A percentile compares a stretch with the other conserved stretches of the same genome.
Evolutionary conservation across 805 yeast species (phyloP).

Genomic region (Grigorovia jiainica): DNA sequence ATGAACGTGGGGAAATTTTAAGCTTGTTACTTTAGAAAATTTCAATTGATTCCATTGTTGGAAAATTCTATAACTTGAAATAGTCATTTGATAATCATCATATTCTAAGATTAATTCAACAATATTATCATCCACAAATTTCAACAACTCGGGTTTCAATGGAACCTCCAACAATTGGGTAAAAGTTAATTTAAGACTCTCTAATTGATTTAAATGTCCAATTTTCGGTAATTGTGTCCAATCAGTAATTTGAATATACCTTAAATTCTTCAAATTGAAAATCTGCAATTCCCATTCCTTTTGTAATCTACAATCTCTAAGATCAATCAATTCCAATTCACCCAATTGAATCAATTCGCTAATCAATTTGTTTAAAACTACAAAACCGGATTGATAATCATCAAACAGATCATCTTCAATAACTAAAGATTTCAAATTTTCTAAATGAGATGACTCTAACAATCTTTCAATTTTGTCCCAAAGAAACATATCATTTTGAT

Average conservation of each 20-base stretch:
- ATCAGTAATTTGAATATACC: conserved; percentile 8
- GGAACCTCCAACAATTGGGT: neutral
- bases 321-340: conserved; percentile 16
- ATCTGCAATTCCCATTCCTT: conserved; percentile 7
- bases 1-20: conserved; percentile 39
- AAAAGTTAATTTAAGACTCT: neutral
- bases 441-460: conserved; percentile 28
- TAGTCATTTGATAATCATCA: conserved; percentile 24
- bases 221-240: neutral
- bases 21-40: conserved; percentile 19
- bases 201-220: neutral
- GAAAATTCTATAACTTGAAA: conserved; percentile 31
- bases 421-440: conserved; percentile 28
- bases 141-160: neutral
- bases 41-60: conserved; percentile 11
- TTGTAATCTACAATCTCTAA: conserved; percentile 13
- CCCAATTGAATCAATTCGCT: conserved; percentile 15
- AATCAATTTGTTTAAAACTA: conserved; percentile 11
- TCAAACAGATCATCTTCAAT: conserved; percentile 27
- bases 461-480: conserved; percentile 34
- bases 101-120: conserved; percentile 18
- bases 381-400: conserved; percentile 15
- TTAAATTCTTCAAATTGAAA: conserved; percentile 7
- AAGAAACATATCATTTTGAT: conserved; percentile 31
- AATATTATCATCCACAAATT: neutral